Percentiles rank a stretch among this genome's conserved stretches.
These are phyloP conservation scores for Lathyrus sativus DNA, from an alignment of 306 rosid genomes.

Conservation along the genomic window DNA sequence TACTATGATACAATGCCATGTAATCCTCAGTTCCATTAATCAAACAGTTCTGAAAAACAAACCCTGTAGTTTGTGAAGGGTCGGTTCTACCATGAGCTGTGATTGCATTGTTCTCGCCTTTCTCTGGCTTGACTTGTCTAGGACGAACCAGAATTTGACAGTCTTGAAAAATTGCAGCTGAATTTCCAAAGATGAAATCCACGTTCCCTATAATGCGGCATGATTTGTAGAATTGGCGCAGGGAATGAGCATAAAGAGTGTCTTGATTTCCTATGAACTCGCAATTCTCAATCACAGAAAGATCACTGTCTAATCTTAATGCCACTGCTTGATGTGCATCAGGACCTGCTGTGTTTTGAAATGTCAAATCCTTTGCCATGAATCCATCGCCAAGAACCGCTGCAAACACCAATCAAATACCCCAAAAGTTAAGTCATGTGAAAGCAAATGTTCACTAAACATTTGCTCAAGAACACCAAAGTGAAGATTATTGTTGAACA, in stretches of 20 bases:
- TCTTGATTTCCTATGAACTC: slow-evolving; percentile 89
- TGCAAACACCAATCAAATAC: slow-evolving; percentile 28
- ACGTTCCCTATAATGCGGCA: slow-evolving; percentile 79
- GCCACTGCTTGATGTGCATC: slow-evolving; percentile 96
- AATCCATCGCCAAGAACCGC: slow-evolving; percentile 91
- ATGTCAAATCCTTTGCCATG: slow-evolving; percentile 79
- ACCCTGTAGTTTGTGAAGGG: slow-evolving; percentile 79
- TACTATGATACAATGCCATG: slow-evolving; percentile 58
- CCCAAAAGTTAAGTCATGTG: not conserved
- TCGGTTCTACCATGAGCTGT: slow-evolving; percentile 88
- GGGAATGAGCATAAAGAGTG: slow-evolving; percentile 82
- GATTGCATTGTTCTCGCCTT: slow-evolving; percentile 66
- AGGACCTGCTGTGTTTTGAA: slow-evolving; percentile 83
- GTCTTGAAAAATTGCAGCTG: slow-evolving; percentile 73
- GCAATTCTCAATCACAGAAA: slow-evolving; percentile 61
- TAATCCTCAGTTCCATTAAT: slow-evolving; percentile 79
- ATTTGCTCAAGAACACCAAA: too few species aligned
- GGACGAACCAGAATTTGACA: slow-evolving; percentile 60
- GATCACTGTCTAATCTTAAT: slow-evolving; percentile 81
- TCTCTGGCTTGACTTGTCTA: slow-evolving; percentile 57
- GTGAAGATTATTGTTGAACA: not conserved
- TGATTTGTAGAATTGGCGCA: slow-evolving; percentile 79
- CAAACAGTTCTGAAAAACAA: slow-evolving; percentile 69
- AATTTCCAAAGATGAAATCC: slow-evolving; percentile 87
- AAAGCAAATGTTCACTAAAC: slow-evolving; percentile 24